These are phyloP conservation scores for Edaphochlamys debaryana DNA, from an alignment of 139 green algal species.

Conservation along the genomic window DNA sequence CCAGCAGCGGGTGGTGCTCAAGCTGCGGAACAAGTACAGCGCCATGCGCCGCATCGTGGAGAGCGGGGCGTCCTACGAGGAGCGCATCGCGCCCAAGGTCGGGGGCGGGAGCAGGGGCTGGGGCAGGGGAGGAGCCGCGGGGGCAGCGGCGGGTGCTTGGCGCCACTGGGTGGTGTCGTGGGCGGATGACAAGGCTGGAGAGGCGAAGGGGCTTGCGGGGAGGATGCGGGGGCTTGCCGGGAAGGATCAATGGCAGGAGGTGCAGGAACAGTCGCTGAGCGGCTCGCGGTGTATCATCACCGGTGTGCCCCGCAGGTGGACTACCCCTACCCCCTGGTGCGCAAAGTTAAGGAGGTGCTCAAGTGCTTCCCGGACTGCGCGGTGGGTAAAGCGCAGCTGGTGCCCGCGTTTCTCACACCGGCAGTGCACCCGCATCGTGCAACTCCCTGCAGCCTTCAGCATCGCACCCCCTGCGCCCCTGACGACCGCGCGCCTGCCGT, in stretches of 20 bases:
- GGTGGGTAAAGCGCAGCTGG: too few species aligned
- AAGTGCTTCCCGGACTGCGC: constrained; percentile 1
- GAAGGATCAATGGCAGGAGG: too few species aligned
- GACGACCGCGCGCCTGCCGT: too few species aligned
- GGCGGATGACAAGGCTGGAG: too few species aligned
- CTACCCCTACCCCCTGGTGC: constrained; percentile 25
- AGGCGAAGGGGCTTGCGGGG: too few species aligned
- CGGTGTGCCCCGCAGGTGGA: background rate
- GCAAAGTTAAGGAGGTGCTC: constrained; percentile 32
- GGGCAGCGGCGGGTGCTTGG: background rate
- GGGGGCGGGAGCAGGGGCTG: background rate
- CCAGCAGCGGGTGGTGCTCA: constrained; percentile 25
- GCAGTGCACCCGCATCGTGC: too few species aligned
- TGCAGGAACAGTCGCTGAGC: too few species aligned
- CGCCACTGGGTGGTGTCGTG: background rate
- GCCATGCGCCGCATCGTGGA: constrained; percentile 25
- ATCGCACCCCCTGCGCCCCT: background rate
- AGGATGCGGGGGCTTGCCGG: too few species aligned
- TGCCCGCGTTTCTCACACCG: background rate
- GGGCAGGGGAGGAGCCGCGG: too few species aligned
- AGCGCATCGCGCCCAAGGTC: constrained; percentile 11
- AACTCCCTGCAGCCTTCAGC: too few species aligned
- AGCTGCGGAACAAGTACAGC: constrained; percentile 42
- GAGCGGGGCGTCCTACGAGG: constrained; percentile 10
- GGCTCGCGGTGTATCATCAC: background rate